These are phyloP conservation scores for Termitomyces sp. DNA, from an alignment of 768 basidiomycete species.

Conservation along the genomic window DNA sequence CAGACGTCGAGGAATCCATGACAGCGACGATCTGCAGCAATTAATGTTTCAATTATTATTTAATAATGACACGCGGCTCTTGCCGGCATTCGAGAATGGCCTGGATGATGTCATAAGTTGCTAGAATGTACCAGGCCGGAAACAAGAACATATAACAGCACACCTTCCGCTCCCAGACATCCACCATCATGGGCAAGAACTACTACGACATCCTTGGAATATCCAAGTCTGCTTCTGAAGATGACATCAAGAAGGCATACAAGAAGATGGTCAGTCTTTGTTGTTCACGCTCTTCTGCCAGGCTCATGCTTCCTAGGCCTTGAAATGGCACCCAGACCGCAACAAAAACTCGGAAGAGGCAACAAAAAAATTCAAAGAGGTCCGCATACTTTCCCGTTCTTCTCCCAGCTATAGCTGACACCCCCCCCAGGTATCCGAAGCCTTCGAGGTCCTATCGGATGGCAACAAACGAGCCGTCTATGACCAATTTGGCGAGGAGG, in stretches of 20 bases:
- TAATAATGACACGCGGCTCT: not conserved
- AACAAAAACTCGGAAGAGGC: slow-evolving; percentile 85
- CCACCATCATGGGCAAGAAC: slow-evolving; percentile 63
- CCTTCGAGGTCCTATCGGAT: slow-evolving; percentile 92
- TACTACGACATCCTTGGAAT: slow-evolving; percentile 87
- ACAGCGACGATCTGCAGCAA: not conserved
- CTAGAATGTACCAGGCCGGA: slow-evolving; percentile 11
- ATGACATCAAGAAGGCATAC: slow-evolving; percentile 91
- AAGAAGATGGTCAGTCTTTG: slow-evolving; percentile 73
- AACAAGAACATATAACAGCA: not conserved
- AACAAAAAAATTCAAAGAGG: slow-evolving; percentile 89
- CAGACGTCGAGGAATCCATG: slow-evolving; percentile 8
- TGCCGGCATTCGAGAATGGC: slow-evolving; percentile 13
- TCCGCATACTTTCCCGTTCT: slow-evolving; percentile 18
- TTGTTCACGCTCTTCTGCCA: slow-evolving; percentile 3
- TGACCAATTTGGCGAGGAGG: slow-evolving; percentile 94
- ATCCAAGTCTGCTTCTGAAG: slow-evolving; percentile 65
- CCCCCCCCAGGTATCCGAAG: slow-evolving; percentile 75
- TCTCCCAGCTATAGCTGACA: not conserved
- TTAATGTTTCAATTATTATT: not conserved
- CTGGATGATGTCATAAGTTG: slow-evolving; percentile 12
- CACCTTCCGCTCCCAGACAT: not conserved
- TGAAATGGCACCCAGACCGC: slow-evolving; percentile 95
- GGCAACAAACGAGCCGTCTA: slow-evolving; percentile 80
- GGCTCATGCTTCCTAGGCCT: slow-evolving; percentile 40